Evolutionary conservation across 164 flowering plant genomes (phyloP), one percentile per base, ranked within the genome.

Genomic region (Piper longum): DNA sequence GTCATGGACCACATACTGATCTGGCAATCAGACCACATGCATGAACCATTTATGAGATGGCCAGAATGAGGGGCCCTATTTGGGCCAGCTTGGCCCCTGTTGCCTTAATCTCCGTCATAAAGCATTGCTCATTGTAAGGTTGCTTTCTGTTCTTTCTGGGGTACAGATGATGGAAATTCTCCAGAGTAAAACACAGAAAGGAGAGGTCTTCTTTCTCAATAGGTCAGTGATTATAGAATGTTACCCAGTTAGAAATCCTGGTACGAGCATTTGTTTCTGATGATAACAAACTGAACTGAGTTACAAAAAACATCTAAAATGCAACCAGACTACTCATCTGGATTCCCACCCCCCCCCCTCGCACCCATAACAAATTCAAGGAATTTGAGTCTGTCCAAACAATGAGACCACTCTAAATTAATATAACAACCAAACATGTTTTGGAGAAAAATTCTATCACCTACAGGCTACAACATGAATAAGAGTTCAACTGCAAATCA

Each of bases 101-200:
- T 42, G 48, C 57, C 26, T 51, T 39, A 14, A 26, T 26, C 26
- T 42, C 57, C 18, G 41, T 64, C 14, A 41, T 42, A 64, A 64
- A 56, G 60, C 41, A 55, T 48, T 41, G 45, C 66, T 57, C 11
- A 54, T 48, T 63, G 66, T 56, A 41, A 39, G 56, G 63, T 59
- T 63, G 43, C 58, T 60, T 59, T 66, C 68, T n/a, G 4, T 60
- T 52, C 68, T 59, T 66, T 66, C 45, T 48, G 8, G 52, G 43
- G 56, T 43, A 60, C 62, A 59, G 51, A 1, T 36, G 41, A 60
- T 18, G 14, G 43, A 66, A 66, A 66, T 2, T 36, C 0, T 56
- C n/a, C 54, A 57, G 57, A 40, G 52, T 5, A 14, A 41, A 16
- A 45, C 59, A 51, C 48, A 66, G 41, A 66, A 66, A 41, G 62